Evolutionary conservation across 164 flowering plant species (phyloP).

Genomic region (Hamamelis virginiana): DNA sequence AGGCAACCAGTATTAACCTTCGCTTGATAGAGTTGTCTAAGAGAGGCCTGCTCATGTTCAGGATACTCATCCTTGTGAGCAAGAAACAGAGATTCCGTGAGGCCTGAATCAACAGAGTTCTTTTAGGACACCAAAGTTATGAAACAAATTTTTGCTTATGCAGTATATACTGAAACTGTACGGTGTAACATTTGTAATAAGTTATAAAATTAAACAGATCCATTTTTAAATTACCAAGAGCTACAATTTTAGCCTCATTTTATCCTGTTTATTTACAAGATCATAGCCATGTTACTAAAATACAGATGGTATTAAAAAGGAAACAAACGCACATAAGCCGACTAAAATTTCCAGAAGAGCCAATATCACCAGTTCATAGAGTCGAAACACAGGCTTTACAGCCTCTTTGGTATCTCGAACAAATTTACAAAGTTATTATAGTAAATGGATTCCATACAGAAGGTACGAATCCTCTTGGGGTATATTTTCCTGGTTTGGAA

Average conservation of each 20-base stretch:
- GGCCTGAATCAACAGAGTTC: conserved; percentile 50
- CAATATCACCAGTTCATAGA: neutral
- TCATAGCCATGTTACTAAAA: neutral
- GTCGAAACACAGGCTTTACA: neutral
- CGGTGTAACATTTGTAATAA: neutral
- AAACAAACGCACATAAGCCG: neutral
- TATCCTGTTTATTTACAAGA: neutral
- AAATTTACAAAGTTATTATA: neutral
- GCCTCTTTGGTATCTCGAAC: neutral
- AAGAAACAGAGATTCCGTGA: conserved; percentile 85
- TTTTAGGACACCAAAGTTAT: no score
- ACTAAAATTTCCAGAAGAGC: neutral
- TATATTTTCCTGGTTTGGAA: neutral
- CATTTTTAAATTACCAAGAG: neutral
- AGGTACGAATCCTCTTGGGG: neutral
- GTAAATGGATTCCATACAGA: neutral
- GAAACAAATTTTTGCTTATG: no score
- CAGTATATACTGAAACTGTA: no score
- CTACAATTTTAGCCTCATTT: neutral
- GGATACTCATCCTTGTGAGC: conserved; percentile 90
- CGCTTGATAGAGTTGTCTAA: conserved; percentile 79
- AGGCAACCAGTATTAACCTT: conserved; percentile 48
- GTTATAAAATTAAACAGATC: neutral
- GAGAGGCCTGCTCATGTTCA: conserved; percentile 92
- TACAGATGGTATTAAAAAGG: neutral